Percentiles rank a stretch among this genome's conserved stretches.
Conservation (phyloP, 768 basidiomycete species). For the Suillus variegatus region DNA sequence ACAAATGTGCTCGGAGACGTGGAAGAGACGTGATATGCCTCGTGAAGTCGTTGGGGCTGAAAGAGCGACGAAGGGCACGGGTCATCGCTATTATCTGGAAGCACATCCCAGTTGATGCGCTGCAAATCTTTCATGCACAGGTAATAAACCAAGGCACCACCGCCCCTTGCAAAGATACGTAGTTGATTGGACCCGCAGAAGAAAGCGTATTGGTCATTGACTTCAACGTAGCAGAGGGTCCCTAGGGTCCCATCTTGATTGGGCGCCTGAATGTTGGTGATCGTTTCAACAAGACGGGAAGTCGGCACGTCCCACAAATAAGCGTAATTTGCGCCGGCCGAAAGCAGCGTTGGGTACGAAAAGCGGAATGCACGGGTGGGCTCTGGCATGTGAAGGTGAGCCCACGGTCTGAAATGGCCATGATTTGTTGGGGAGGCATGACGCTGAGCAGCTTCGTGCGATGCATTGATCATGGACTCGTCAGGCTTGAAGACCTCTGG, state of each 20-base stretch:
- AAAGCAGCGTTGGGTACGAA: conserved; percentile 65
- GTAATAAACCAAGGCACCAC: conserved; percentile 45
- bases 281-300: conserved; percentile 47
- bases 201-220: conserved; percentile 58
- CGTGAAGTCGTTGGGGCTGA: conserved; percentile 23
- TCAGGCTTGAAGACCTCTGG: conserved; percentile 36
- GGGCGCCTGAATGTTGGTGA: conserved; percentile 39
- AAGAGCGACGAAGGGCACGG: conserved; percentile 15
- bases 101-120: conserved; percentile 38
- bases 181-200: conserved; percentile 52
- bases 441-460: conserved; percentile 19
- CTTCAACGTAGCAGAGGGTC: conserved; percentile 61
- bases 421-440: conserved; percentile 13
- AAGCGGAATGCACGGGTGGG: conserved; percentile 59
- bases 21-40: conserved; percentile 8
- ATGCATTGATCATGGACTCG: conserved; percentile 25
- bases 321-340: conserved; percentile 43
- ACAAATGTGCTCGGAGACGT: conserved; percentile 20
- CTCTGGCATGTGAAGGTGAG: conserved; percentile 50
- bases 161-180: conserved; percentile 54
- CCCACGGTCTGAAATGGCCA: conserved; percentile 67
- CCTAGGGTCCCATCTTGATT: conserved; percentile 23
- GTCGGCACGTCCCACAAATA: conserved; percentile 67
- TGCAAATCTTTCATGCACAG: conserved; percentile 37
- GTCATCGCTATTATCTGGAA: conserved; percentile 11